phyloP scores from a whole-genome alignment of 2,329 filamentous ascomycete genomes.

The Cladosporium sp. region DNA sequence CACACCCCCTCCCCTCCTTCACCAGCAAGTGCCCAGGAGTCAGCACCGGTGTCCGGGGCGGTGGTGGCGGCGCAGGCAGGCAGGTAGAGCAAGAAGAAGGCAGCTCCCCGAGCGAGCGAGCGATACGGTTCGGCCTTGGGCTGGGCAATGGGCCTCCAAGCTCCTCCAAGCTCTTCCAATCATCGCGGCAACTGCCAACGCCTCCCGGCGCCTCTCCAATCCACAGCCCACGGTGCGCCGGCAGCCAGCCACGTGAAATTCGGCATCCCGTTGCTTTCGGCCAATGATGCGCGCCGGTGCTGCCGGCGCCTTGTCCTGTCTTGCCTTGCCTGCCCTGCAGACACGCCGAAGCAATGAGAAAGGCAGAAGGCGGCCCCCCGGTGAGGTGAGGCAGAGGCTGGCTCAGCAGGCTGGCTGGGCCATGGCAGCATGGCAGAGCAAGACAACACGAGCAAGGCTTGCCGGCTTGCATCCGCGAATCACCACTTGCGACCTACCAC shows the following conservation, averaged over 20 bases:
- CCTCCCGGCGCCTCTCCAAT: slow-evolving; percentile 6
- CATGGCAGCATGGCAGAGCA: background rate
- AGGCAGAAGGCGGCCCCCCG: background rate
- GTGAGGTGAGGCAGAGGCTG: background rate
- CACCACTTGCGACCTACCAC: background rate
- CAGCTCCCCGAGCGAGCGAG: background rate
- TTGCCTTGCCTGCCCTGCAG: slow-evolving; percentile 3
- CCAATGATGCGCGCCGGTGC: slow-evolving; percentile 8
- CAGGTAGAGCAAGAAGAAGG: background rate
- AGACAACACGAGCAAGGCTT: slow-evolving; percentile 1
- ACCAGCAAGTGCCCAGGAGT: background rate
- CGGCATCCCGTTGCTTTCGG: slow-evolving; percentile 16
- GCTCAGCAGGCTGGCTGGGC: background rate
- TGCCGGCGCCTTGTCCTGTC: slow-evolving; percentile 8
- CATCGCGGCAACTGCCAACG: slow-evolving; percentile 11
- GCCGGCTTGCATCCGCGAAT: background rate
- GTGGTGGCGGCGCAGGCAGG: background rate
- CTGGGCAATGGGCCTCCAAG: background rate
- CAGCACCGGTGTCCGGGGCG: background rate
- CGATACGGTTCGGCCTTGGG: background rate
- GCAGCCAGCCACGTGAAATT: slow-evolving; percentile 14
- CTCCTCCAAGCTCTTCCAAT: slow-evolving; percentile 7
- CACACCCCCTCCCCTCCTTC: background rate
- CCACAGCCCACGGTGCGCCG: slow-evolving; percentile 6
- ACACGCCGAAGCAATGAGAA: background rate